Conservation (phyloP, 2,329 filamentous ascomycete genomes). For the Fusarium irregulare region DNA sequence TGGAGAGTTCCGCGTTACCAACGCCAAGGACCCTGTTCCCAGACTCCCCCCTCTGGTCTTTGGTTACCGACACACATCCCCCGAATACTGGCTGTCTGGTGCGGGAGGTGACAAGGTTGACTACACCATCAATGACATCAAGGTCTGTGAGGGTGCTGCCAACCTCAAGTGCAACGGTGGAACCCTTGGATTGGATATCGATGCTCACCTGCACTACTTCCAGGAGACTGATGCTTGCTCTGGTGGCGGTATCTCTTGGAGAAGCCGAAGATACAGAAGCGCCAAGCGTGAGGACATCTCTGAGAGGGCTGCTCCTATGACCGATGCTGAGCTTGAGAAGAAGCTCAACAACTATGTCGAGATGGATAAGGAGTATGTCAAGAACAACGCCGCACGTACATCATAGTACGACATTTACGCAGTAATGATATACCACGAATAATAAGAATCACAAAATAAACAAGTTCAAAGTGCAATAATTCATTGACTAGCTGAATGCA, state of each 20-base stretch:
- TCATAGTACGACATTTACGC: constrained; percentile 1
- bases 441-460: neutral
- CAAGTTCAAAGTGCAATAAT: neutral
- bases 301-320: constrained; percentile 32
- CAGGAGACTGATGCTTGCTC: constrained; percentile 56
- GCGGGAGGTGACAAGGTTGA: constrained; percentile 48
- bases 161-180: constrained; percentile 65
- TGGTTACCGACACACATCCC: constrained; percentile 73
- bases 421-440: constrained; percentile 3
- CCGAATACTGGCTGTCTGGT: constrained; percentile 73
- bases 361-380: constrained; percentile 50
- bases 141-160: constrained; percentile 60
- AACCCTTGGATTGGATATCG: constrained; percentile 56
- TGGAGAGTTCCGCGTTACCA: constrained; percentile 72
- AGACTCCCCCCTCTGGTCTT: constrained; percentile 71
- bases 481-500: constrained; percentile 6
- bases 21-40: constrained; percentile 74
- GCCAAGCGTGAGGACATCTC: constrained; percentile 2
- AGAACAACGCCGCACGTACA: constrained; percentile 26
- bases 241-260: constrained; percentile 42
- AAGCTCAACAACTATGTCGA: constrained; percentile 52
- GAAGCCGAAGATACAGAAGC: constrained; percentile 28
- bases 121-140: constrained; percentile 56
- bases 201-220: constrained; percentile 64
- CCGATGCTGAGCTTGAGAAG: constrained; percentile 53